Conservation (phyloP, 2,329 filamentous ascomycete genomes). For the Zalaria obscura region DNA sequence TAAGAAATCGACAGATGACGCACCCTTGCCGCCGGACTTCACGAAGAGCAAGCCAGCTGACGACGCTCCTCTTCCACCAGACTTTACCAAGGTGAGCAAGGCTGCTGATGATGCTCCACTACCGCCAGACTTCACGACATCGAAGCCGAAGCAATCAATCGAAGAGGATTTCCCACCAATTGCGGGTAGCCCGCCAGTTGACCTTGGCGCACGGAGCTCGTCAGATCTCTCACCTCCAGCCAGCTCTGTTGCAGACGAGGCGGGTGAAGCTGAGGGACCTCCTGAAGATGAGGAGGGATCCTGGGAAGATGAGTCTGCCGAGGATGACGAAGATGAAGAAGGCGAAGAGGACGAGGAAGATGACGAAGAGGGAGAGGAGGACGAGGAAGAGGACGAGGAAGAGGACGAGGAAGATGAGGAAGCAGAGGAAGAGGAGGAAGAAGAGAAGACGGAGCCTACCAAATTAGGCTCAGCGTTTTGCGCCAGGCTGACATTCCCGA, state of each 20-base stretch:
- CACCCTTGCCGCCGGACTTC: slow-evolving; percentile 32
- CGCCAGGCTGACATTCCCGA: slow-evolving; percentile 6
- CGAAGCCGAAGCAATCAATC: slow-evolving; percentile 10
- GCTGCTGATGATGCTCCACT: slow-evolving; percentile 10
- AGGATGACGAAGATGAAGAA: slow-evolving; percentile 21
- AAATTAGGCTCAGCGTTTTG: slow-evolving; percentile 2
- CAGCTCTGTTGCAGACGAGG: slow-evolving; percentile 16
- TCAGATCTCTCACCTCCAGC: slow-evolving; percentile 13
- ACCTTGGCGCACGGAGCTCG: slow-evolving; percentile 16
- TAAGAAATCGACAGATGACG: slow-evolving; percentile 10
- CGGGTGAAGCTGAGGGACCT: slow-evolving; percentile 20
- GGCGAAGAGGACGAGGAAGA: slow-evolving; percentile 16
- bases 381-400: slow-evolving; percentile 34
- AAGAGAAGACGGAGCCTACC: slow-evolving; percentile 2
- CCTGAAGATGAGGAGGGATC: slow-evolving; percentile 16
- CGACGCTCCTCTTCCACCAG: slow-evolving; percentile 6
- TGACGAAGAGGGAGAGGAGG: slow-evolving; percentile 21
- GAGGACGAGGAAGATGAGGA: slow-evolving; percentile 21
- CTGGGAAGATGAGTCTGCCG: slow-evolving; percentile 23
- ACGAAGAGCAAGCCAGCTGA: slow-evolving; percentile 13
- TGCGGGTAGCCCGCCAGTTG: slow-evolving; percentile 33
- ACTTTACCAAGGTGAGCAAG: no score
- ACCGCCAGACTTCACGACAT: slow-evolving; percentile 24
- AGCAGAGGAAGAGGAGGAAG: slow-evolving; percentile 33
- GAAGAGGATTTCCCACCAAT: slow-evolving; percentile 24